phyloP scores from a whole-genome alignment of 2,329 filamentous ascomycete genomes.

The Nannizziopsis arthrosporioides region DNA sequence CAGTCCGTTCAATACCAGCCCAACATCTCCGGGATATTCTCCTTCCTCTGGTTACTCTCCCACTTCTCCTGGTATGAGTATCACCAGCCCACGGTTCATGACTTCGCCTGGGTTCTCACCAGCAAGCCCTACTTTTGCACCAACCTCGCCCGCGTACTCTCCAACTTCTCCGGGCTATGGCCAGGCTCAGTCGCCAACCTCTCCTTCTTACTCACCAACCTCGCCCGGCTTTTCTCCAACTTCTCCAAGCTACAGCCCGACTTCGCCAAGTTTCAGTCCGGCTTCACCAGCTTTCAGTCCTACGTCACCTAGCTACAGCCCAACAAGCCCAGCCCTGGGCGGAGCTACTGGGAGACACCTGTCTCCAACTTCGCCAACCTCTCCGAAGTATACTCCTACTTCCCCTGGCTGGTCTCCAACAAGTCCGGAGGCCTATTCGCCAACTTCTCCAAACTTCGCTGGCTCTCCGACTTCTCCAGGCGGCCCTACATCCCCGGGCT shows the following conservation, averaged over 20 bases:
- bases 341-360: constrained; percentile 30
- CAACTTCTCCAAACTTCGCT: constrained; percentile 39
- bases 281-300: constrained; percentile 43
- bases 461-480: constrained; percentile 35
- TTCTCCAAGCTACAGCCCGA: constrained; percentile 50
- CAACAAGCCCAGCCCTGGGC: constrained; percentile 41
- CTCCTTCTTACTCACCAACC: constrained; percentile 42
- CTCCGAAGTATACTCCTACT: constrained; percentile 45
- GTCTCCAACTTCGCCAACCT: constrained; percentile 39
- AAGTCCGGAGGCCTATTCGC: constrained; percentile 40
- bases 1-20: constrained; percentile 64
- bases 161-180: constrained; percentile 34
- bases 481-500: constrained; percentile 32
- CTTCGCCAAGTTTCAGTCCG: constrained; percentile 46
- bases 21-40: constrained; percentile 57
- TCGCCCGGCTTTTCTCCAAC: constrained; percentile 48
- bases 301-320: constrained; percentile 48
- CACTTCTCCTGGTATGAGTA: constrained; percentile 55
- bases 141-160: constrained; percentile 55
- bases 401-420: constrained; percentile 42
- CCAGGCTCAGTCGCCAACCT: constrained; percentile 57
- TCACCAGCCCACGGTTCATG: constrained; percentile 46
- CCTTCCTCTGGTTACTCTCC: constrained; percentile 57
- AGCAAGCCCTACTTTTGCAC: constrained; percentile 42
- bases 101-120: constrained; percentile 45